Evolutionary conservation across 495 filamentous ascomycete species (phyloP), one percentile per base, ranked within the genome.

Genomic region (Neurospora pannonica): DNA sequence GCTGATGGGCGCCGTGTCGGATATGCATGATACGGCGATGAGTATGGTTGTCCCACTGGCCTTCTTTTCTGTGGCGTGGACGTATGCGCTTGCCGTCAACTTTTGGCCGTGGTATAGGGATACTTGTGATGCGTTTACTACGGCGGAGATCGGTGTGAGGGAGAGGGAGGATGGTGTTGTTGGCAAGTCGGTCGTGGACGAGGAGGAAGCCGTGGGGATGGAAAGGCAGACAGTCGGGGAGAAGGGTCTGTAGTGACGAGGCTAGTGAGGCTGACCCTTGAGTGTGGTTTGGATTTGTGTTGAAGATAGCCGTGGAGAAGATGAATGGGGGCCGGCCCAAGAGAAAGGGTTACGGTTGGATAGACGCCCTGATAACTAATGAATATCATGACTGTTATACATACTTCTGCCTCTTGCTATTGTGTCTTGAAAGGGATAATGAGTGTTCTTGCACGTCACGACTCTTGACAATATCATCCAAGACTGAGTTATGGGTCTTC

Each of bases 61-160:
- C 38, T 84, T 84, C 28, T 86, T 82, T 74, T 75, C 83, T 4
- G 75, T 84, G 28, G 83, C 84, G 5, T 84, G 84, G 82, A 78
- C 79, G 38, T 82, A 82, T 71, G 76, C 78, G 15, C 37, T 79
- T 60, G 77, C 76, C n/a, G 76, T 79, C n/a, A 92, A 93, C 77
- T 91, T 92, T 74, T 83, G 87, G 40, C 89, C 89, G 4, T 74
- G 82, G 13, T 92, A 92, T 75, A 81, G 86, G 24, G 81, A 87
- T 67, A 86, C 87, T 1, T 89, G 88, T 1, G 91, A 92, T 79
- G 87, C 87, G 42, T 88, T 92, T 72, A 84, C 85, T 3, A 85
- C 81, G 37, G 84, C 87, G 19, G 83, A 85, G 7, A 79, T 91
- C 74, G 90, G 90, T 1, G 71, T 90, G 15, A 78, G 76, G 74